Percentiles rank a stretch among this genome's conserved stretches.
Evolutionary conservation across 1,284 basidiomycete species (phyloP).

Genomic region (Ceratobasidium sp.): DNA sequence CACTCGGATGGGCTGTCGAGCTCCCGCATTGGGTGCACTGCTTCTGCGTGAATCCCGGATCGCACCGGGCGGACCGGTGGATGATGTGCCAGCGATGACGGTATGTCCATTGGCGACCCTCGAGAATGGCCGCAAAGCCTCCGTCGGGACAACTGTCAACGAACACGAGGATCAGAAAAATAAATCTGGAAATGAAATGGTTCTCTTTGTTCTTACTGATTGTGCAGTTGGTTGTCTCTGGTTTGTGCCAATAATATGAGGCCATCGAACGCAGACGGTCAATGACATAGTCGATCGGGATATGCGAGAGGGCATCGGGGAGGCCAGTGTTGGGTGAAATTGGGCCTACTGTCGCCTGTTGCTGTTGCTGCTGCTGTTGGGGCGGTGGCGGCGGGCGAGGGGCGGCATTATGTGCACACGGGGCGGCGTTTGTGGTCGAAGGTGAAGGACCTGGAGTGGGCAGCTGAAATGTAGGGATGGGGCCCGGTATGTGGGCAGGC

Average conservation of each 20-base stretch:
- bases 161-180: conserved; percentile 35
- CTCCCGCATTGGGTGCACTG: conserved; percentile 55
- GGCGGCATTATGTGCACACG: background rate
- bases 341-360: conserved; percentile 8
- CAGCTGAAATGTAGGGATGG: background rate
- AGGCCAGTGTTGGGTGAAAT: conserved; percentile 33
- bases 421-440: background rate
- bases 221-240: conserved; percentile 75
- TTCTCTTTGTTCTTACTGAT: conserved; percentile 58
- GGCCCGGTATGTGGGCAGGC: conserved; percentile 2
- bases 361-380: background rate
- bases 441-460: background rate
- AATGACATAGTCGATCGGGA: conserved; percentile 72
- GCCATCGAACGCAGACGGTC: conserved; percentile 70
- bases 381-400: no score
- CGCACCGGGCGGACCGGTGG: conserved; percentile 47
- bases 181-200: background rate
- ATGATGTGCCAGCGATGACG: conserved; percentile 43
- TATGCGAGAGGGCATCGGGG: conserved; percentile 55
- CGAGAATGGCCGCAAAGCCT: conserved; percentile 5
- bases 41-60: conserved; percentile 49
- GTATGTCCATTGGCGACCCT: conserved; percentile 51
- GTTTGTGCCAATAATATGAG: conserved; percentile 69
- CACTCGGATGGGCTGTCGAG: conserved; percentile 54
- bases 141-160: conserved; percentile 1